These are phyloP conservation scores for Kernera saxatilis DNA, from an alignment of 345 rosid species.

Conservation along the genomic window DNA sequence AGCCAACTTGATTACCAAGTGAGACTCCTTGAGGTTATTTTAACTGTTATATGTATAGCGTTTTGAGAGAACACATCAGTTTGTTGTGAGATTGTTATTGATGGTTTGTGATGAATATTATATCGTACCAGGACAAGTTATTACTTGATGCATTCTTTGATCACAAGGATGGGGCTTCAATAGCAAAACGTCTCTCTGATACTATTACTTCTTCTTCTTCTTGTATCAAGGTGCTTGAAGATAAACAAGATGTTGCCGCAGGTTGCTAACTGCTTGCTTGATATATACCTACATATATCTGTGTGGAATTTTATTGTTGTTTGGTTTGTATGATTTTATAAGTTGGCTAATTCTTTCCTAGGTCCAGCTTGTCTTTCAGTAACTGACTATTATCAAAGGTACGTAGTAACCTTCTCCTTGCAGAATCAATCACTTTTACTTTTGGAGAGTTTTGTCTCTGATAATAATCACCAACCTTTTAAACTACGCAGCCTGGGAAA, in stretches of 20 bases:
- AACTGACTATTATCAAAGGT: not conserved
- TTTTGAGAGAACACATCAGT: no score
- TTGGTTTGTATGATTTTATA: no score
- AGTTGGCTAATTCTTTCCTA: not conserved
- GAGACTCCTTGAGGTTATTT: no score
- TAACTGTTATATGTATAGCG: no score
- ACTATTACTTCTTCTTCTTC: not conserved
- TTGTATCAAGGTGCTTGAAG: not conserved
- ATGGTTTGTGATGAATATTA: no score
- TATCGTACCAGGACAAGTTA: not conserved
- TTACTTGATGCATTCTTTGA: not conserved
- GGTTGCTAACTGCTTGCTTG: not conserved
- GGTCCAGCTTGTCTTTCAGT: not conserved
- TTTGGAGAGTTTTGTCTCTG: not conserved
- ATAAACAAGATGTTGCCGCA: not conserved
- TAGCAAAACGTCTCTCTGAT: slow-evolving; percentile 8
- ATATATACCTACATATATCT: not conserved
- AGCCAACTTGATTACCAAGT: no score
- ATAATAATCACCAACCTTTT: not conserved
- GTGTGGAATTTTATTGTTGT: not conserved
- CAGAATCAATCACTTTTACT: not conserved
- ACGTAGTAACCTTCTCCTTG: not conserved
- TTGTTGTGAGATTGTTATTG: no score
- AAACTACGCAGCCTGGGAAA: not conserved
- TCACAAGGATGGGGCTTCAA: not conserved